Evolutionary conservation across 495 filamentous ascomycete species (phyloP).

Genomic region (Geoglossum glabrum): DNA sequence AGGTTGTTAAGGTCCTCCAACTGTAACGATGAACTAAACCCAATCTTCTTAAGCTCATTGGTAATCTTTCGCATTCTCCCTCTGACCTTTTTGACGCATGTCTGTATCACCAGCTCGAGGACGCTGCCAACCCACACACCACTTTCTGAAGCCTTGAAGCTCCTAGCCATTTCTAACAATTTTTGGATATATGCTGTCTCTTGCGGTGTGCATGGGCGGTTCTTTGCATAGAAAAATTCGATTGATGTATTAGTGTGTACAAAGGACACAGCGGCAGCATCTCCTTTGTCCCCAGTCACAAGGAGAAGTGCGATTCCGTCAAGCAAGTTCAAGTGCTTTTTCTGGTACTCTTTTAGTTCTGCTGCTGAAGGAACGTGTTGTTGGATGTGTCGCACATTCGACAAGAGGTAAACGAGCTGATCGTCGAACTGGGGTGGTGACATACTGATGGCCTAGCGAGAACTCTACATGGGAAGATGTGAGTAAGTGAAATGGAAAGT

Average conservation of each 20-base stretch:
- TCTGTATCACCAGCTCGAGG: not conserved
- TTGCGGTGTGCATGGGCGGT: not conserved
- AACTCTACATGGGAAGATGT: not conserved
- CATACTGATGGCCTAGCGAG: not conserved
- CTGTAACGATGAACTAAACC: not conserved
- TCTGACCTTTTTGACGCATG: not conserved
- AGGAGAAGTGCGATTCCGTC: not conserved
- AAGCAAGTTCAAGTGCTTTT: not conserved
- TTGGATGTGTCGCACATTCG: not conserved
- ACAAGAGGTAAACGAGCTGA: not conserved
- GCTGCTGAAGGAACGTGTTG: not conserved
- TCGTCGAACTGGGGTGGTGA: not conserved
- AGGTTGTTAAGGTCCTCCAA: not conserved
- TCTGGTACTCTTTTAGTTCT: not conserved
- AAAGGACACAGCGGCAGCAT: not conserved
- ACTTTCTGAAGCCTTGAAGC: not conserved
- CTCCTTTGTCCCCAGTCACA: not conserved
- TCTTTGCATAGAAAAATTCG: not conserved
- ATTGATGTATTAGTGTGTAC: not conserved
- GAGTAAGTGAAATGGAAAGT: not conserved
- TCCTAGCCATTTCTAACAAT: not conserved
- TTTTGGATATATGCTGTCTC: not conserved
- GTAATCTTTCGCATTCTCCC: not conserved
- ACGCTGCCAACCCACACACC: not conserved
- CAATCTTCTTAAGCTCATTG: not conserved